Base-by-base conservation (phyloP, 2,329 filamentous ascomycete genomes). In the Daldinia sp. region DNA sequence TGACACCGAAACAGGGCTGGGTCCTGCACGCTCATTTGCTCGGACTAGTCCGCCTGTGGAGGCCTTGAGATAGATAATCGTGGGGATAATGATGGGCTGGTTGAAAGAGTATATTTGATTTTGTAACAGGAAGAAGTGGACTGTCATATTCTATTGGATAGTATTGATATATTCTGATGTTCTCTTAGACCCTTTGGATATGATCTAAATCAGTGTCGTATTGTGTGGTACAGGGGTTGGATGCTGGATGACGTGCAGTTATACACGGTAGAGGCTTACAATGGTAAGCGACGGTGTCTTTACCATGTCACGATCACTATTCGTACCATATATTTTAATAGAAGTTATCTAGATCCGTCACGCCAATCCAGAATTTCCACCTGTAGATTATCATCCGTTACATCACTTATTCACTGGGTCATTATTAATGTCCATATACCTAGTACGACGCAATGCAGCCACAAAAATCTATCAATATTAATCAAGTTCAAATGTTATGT, bases 161-260 rank as follows among this genome's bases (percentile, higher is more conserved):
- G 23, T 6, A n/a, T n/a, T n/a, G n/a, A n/a, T n/a, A n/a, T n/a
- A n/a, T 21, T 41, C 19, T 21, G 49, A 37, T 19, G 25, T n/a
- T 51, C n/a, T 39, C 35, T 29, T 27, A 4, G 2, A 43, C 15
- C 21, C 21, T 43, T 25, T 43, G 39, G 39, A 10, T n/a, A 45
- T 45, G 21, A 45, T 45, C 39, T 15, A n/a, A 29, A 27, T 23
- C 41, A 37, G 51, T 1, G 45, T 37, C 15, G 37, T 48, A 21
- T 47, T 19, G 23, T 5, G 39, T 37, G 15, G 19, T 23, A 57
- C 52, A 41, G 35, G 58, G 47, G 37, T 37, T 45, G 4, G 37
- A 52, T 51, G 47, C 27, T 32, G 21, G 17, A 56, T 52, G 45
- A 52, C 58, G 47, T 56, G 58, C 45, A 61, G 37, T 53, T 52